phyloP scores from a whole-genome alignment of 2,329 filamentous ascomycete species.

The Trichoderma brevicompactum region DNA sequence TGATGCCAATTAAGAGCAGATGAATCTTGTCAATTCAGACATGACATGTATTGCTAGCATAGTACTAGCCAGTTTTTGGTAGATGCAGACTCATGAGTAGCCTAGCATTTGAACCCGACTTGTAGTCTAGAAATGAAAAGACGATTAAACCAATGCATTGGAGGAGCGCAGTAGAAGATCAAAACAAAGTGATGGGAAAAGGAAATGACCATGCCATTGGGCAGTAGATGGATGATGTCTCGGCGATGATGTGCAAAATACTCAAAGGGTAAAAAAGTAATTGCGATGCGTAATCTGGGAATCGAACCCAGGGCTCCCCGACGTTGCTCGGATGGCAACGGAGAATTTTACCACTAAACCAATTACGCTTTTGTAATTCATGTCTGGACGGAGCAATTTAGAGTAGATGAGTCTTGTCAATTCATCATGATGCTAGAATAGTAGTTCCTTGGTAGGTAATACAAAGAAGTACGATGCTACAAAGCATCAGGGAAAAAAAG shows the following conservation, averaged over 20 bases:
- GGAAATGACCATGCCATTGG: neutral
- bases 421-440: no score
- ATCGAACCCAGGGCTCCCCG: constrained; percentile 34
- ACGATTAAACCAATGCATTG: neutral
- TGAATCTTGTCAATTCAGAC: no score
- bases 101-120: constrained; percentile 1
- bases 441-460: no score
- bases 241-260: neutral
- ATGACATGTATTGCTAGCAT: no score
- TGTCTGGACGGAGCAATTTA: no score
- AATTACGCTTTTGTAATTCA: constrained; percentile 31
- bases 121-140: constrained; percentile 1
- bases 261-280: neutral
- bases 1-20: neutral
- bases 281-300: constrained; percentile 33
- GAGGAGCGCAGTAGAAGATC: no score
- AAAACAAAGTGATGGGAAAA: neutral
- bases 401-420: no score
- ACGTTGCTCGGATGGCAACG: constrained; percentile 33
- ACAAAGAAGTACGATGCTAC: no score
- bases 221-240: no score
- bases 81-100: neutral
- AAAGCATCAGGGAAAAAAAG: no score
- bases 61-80: no score
- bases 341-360: constrained; percentile 35